A percentile compares a stretch with the other conserved stretches of the same genome.
Evolutionary conservation across 805 yeast genomes (phyloP).

Genomic region (Maudiozyma bulderi): DNA sequence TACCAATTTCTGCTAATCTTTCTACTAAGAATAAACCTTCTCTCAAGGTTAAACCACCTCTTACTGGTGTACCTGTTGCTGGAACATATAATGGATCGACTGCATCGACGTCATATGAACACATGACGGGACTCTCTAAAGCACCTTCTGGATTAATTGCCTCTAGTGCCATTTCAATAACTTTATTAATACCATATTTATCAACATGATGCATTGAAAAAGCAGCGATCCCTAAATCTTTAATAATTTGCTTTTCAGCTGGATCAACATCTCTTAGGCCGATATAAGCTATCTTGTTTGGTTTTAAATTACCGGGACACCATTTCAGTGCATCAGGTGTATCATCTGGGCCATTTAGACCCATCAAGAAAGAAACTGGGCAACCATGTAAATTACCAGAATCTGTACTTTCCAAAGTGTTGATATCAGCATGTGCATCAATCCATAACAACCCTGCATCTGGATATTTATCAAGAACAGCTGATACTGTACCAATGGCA

Average conservation of each 20-base stretch:
- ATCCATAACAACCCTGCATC: constrained; percentile 91
- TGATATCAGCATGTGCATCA: constrained; percentile 97
- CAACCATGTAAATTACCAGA: constrained; percentile 95
- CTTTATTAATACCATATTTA: constrained; percentile 84
- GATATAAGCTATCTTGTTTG: constrained; percentile 75
- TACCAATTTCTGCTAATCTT: constrained; percentile 85
- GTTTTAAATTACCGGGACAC: constrained; percentile 62
- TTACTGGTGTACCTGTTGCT: constrained; percentile 95
- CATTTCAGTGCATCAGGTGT: constrained; percentile 66
- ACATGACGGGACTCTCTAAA: constrained; percentile 60
- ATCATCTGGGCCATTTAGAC: constrained; percentile 49
- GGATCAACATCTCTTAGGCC: constrained; percentile 90
- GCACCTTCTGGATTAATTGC: constrained; percentile 58
- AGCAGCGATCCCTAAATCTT: constrained; percentile 66
- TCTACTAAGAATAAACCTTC: constrained; percentile 91
- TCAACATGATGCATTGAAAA: constrained; percentile 95
- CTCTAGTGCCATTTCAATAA: constrained; percentile 82
- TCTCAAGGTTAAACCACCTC: constrained; percentile 90
- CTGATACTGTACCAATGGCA: constrained; percentile 87
- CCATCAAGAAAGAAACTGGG: constrained; percentile 86
- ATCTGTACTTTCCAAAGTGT: constrained; percentile 72
- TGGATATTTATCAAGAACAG: constrained; percentile 68
- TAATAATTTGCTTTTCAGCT: constrained; percentile 70
- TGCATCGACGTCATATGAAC: constrained; percentile 94
- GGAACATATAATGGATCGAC: constrained; percentile 91